Conservation (phyloP, 169 alveolate genomes). For the Eimeria necatrix region DNA sequence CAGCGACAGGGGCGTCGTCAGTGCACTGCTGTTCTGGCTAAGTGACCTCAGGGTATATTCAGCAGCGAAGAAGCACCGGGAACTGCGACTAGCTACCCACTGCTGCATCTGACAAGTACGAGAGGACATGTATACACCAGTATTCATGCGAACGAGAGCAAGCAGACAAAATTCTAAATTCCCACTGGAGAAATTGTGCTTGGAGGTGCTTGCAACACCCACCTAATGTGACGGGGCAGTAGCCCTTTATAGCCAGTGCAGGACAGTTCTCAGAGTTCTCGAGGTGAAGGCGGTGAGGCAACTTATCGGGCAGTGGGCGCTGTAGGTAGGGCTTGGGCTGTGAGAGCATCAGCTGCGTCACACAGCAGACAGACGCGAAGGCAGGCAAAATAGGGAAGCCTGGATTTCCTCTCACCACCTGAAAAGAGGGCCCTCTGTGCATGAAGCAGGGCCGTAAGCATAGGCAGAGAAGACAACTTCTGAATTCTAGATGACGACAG, state of each 20-base stretch:
- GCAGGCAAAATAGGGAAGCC: background rate
- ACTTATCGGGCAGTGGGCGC: constrained; percentile 49
- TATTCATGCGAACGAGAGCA: no score
- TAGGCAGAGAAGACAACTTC: no score
- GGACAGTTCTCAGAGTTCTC: background rate
- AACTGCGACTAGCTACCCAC: no score
- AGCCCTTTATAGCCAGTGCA: constrained; percentile 36
- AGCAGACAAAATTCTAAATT: no score
- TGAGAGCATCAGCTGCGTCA: constrained; percentile 49
- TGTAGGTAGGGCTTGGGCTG: constrained; percentile 59
- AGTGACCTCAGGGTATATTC: no score
- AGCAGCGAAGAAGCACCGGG: no score
- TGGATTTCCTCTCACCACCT: background rate
- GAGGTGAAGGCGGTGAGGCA: constrained; percentile 34
- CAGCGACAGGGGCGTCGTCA: no score
- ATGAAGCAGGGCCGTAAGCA: no score
- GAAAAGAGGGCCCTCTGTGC: background rate
- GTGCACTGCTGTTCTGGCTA: background rate
- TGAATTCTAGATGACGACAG: no score
- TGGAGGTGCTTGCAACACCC: background rate
- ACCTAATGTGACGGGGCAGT: constrained; percentile 68
- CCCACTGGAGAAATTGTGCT: no score
- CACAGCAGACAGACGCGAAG: background rate
- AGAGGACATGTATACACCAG: no score
- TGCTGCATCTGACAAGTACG: no score